Evolutionary conservation across 768 basidiomycete species (phyloP).

Genomic region (Leccinellum luteum): DNA sequence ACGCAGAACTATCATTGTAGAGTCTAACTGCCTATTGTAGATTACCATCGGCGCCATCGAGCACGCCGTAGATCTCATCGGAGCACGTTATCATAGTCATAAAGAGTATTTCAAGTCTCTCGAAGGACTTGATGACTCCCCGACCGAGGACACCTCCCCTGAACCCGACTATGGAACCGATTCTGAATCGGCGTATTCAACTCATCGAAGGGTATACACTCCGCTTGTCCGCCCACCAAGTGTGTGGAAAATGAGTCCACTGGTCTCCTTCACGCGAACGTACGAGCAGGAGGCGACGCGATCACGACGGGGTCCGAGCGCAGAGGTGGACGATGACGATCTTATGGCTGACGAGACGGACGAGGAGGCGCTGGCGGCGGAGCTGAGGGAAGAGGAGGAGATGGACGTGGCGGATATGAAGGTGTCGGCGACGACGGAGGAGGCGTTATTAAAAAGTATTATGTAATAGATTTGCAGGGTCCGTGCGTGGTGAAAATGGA

Average conservation of each 20-base stretch:
- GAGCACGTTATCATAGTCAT: slow-evolving; percentile 36
- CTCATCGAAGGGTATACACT: slow-evolving; percentile 33
- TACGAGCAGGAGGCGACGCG: slow-evolving; percentile 22
- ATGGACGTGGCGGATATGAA: slow-evolving; percentile 38
- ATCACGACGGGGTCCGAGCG: slow-evolving; percentile 17
- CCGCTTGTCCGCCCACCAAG: slow-evolving; percentile 37
- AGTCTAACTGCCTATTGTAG: slow-evolving; percentile 29
- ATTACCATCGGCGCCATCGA: slow-evolving; percentile 43
- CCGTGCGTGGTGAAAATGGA: slow-evolving; percentile 30
- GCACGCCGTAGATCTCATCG: slow-evolving; percentile 49
- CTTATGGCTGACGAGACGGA: slow-evolving; percentile 36
- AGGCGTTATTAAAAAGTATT: slow-evolving; percentile 23
- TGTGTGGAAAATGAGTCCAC: slow-evolving; percentile 8
- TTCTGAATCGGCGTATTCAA: slow-evolving; percentile 1
- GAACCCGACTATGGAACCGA: neutral
- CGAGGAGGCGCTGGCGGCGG: slow-evolving; percentile 35
- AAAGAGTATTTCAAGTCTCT: slow-evolving; percentile 41
- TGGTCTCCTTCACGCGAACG: slow-evolving; percentile 20
- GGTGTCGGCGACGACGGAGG: slow-evolving; percentile 37
- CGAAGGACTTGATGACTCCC: slow-evolving; percentile 12
- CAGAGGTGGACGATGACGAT: slow-evolving; percentile 20
- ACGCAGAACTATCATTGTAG: neutral
- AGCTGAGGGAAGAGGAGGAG: slow-evolving; percentile 42
- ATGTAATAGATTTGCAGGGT: slow-evolving; percentile 18
- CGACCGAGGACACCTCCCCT: neutral